Conservation (phyloP, 257 asterid genomes). For the Ballota nigra region DNA sequence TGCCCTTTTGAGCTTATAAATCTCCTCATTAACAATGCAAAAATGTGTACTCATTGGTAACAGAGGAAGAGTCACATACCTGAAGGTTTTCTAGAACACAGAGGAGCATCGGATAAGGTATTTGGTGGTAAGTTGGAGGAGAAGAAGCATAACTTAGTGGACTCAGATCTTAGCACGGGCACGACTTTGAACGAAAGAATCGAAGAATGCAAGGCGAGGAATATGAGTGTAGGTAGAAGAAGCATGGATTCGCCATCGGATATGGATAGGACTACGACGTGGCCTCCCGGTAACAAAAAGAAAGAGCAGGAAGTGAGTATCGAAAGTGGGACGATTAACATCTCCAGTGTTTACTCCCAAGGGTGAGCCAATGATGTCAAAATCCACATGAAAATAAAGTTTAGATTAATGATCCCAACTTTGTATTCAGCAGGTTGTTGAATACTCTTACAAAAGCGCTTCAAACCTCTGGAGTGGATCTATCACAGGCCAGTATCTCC, state of each 20-base stretch:
- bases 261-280: constrained; percentile 34
- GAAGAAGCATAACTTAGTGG: constrained; percentile 58
- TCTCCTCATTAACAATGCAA: background rate
- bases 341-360: constrained; percentile 79
- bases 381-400: no score
- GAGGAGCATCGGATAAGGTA: constrained; percentile 35
- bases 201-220: constrained; percentile 38
- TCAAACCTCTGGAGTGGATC: constrained; percentile 78
- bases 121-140: constrained; percentile 57
- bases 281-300: constrained; percentile 41
- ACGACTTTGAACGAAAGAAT: constrained; percentile 48
- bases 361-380: constrained; percentile 41
- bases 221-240: constrained; percentile 40
- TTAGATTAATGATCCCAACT: background rate
- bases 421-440: constrained; percentile 59
- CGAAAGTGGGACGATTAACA: constrained; percentile 75
- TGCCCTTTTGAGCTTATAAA: background rate
- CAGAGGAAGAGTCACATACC: constrained; percentile 54
- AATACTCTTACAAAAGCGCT: constrained; percentile 76
- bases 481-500: constrained; percentile 79
- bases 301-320: constrained; percentile 51
- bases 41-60: constrained; percentile 16
- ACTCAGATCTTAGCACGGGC: constrained; percentile 53
- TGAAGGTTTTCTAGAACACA: constrained; percentile 57
- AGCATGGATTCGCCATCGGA: constrained; percentile 42